Evolutionary conservation across 2,329 filamentous ascomycete genomes (phyloP).

Genomic region (Aspergillus pseudoviridinutans): DNA sequence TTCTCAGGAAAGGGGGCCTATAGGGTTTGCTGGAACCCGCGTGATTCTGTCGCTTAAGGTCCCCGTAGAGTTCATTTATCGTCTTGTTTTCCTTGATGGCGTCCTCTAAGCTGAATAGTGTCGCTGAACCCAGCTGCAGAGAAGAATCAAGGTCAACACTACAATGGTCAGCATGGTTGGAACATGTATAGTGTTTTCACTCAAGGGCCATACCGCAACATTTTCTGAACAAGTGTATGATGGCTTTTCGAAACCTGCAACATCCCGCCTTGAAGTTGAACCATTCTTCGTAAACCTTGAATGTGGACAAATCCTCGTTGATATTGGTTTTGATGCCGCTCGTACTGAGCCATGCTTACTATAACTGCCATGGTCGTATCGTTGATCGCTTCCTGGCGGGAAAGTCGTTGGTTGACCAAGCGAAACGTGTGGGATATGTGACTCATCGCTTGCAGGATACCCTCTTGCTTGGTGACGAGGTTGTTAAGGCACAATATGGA

Average conservation of each 20-base stretch:
- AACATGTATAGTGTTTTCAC: neutral
- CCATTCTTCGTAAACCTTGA: neutral
- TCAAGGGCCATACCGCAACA: neutral
- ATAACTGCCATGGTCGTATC: neutral
- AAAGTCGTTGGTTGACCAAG: neutral
- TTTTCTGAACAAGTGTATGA: neutral
- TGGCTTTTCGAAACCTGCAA: neutral
- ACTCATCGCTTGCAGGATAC: neutral
- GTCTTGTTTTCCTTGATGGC: neutral
- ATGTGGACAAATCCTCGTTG: neutral
- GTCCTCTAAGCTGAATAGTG: neutral
- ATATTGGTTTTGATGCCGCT: neutral
- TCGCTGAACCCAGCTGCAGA: neutral
- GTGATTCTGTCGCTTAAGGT: neutral
- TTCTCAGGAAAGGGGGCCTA: neutral
- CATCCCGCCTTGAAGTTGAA: neutral
- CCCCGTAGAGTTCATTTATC: neutral
- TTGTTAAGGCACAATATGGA: neutral
- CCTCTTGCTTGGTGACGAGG: neutral
- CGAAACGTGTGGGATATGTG: neutral
- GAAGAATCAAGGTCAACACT: neutral
- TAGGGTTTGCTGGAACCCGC: neutral
- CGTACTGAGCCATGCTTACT: neutral
- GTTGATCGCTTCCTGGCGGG: neutral
- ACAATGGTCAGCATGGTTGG: neutral